Conservation (phyloP, 176 grass and related monocot genomes). For the Avena insularis region DNA sequence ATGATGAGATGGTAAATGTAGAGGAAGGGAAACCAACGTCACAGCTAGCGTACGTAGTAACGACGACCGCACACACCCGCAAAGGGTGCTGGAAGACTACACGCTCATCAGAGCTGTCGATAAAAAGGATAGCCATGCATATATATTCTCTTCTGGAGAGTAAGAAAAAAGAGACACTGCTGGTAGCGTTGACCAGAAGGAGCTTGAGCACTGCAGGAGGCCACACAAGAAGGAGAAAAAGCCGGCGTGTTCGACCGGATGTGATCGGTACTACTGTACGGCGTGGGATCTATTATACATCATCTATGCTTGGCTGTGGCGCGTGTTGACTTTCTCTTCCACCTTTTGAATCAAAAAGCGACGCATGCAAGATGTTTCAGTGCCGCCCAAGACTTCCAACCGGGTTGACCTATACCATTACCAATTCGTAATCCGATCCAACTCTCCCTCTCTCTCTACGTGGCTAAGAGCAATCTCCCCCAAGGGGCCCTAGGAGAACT, state of each 20-base stretch:
- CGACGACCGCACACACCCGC: no score
- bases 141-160: neutral
- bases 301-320: neutral
- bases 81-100: neutral
- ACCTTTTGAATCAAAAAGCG: neutral
- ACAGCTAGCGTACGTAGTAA: neutral
- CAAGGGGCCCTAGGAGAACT: no score
- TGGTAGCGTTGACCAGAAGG: neutral
- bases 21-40: neutral
- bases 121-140: neutral
- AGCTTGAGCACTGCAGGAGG: neutral
- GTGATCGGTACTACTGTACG: neutral
- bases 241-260: neutral
- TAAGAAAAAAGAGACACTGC: neutral
- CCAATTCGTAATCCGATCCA: no score
- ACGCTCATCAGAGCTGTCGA: neutral
- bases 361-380: neutral
- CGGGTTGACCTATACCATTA: neutral
- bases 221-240: neutral
- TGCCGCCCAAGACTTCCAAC: neutral
- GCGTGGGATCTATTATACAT: no score
- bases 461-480: no score
- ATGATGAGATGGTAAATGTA: no score
- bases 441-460: no score
- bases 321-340: neutral